Evolutionary conservation across 2,329 filamentous ascomycete species (phyloP).

Genomic region (Myriosclerotinia duriaeana): DNA sequence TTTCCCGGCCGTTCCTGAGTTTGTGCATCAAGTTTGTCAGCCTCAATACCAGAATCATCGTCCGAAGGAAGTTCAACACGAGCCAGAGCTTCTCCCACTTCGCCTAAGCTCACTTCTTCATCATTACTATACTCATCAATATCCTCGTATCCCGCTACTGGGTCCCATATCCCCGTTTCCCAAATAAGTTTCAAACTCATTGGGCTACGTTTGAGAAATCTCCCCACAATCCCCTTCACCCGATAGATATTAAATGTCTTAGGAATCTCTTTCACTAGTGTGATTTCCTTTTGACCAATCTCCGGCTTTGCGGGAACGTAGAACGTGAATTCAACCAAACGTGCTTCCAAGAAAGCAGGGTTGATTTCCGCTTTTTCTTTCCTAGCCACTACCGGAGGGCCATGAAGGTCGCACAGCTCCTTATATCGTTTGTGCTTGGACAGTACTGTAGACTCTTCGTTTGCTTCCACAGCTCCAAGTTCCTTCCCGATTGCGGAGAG

Average conservation of each 20-base stretch:
- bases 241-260: conserved; percentile 77
- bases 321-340: conserved; percentile 68
- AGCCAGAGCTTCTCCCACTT: conserved; percentile 26
- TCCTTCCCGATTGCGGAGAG: conserved; percentile 79
- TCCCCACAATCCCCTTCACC: conserved; percentile 74
- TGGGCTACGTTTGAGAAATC: conserved; percentile 64
- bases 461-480: conserved; percentile 59
- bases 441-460: conserved; percentile 55
- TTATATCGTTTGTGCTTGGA: conserved; percentile 67
- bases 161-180: conserved; percentile 91
- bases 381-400: conserved; percentile 64
- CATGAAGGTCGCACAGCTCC: conserved; percentile 74
- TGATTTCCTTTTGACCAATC: conserved; percentile 28
- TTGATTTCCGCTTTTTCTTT: conserved; percentile 54
- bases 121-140: conserved; percentile 55
- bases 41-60: background rate
- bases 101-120: conserved; percentile 49
- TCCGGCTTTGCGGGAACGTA: conserved; percentile 30
- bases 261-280: conserved; percentile 55
- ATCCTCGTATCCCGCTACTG: conserved; percentile 63
- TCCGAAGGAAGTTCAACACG: background rate
- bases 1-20: conserved; percentile 42
- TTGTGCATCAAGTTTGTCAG: background rate
- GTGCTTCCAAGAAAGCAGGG: conserved; percentile 77
- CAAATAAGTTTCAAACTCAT: conserved; percentile 68